Evolutionary conservation across 1,284 basidiomycete species (phyloP), one percentile per base, ranked within the genome.

Genomic region (Cryptococcus maquisensis): DNA sequence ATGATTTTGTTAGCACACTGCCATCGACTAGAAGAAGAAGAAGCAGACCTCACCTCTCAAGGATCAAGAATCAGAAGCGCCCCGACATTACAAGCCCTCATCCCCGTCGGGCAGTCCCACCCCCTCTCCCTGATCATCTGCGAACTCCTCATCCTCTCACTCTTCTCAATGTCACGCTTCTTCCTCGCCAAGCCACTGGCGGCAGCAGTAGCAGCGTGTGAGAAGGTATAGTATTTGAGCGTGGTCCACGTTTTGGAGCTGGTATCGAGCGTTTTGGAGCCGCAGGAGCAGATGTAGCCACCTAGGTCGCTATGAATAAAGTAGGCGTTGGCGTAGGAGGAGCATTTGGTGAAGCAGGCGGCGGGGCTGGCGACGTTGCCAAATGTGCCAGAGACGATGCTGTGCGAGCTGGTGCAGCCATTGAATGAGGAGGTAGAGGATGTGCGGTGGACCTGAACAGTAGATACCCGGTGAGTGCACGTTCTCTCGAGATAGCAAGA

Each of bases 1-100:
- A 16, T n/a, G 4, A 3, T n/a, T 23, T 32, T 16, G 20, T 42
- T 5, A 10, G 18, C 16, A 42, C 18, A 4, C 10, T 32, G 44
- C 28, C 26, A 16, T 24, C 23, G 23, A 28, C 5, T 18, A 41
- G 18, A 18, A 20, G 18, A 47, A 20, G 32, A 18, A 4, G 4
- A 49, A 13, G 23, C n/a, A n/a, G n/a, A n/a, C 47, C 52, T 43
- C n/a, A 54, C 52, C 40, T 59, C 57, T 53, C 57, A 59, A 18
- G 57, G 32, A 23, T 53, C 57, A 59, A 18, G 57, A 38, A 23
- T 52, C 51, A 9, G 39, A 20, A 4, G 49, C 54, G 12, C 57
- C 57, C 16, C 39, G 4, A 59, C 48, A 18, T 46, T 50, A 38
- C 57, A 59, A 15, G 53, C 47, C n/a, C 15, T 52, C 57, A 59